Evolutionary conservation across 2,329 filamentous ascomycete genomes (phyloP).

Genomic region (Ophiosphaerella narmari): DNA sequence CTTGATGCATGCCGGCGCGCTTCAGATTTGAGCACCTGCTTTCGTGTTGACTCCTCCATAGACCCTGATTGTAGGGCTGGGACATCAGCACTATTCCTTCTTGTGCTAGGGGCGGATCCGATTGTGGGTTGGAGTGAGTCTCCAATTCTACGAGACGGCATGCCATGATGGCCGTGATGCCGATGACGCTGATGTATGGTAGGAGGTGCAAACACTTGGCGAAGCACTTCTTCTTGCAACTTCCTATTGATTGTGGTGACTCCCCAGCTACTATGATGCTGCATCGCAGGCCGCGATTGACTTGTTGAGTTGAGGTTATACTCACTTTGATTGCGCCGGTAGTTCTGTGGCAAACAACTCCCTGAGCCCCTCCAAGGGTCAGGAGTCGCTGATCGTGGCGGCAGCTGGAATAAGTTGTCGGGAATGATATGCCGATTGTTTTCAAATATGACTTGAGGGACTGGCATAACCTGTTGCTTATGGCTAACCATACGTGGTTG

Average conservation of each 20-base stretch:
- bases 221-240: slow-evolving; percentile 86
- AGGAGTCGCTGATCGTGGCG: slow-evolving; percentile 50
- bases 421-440: slow-evolving; percentile 95
- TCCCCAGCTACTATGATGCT: slow-evolving; percentile 71
- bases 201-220: slow-evolving; percentile 86
- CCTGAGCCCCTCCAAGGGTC: slow-evolving; percentile 37
- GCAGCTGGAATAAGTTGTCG: slow-evolving; percentile 74
- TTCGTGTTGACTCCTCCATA: slow-evolving; percentile 46
- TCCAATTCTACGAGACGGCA: slow-evolving; percentile 55
- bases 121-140: slow-evolving; percentile 31
- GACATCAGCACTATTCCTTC: slow-evolving; percentile 47
- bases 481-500: slow-evolving; percentile 66
- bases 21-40: slow-evolving; percentile 50
- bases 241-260: slow-evolving; percentile 89
- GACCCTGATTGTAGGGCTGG: slow-evolving; percentile 30
- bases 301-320: slow-evolving; percentile 28
- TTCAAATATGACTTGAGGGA: slow-evolving; percentile 90
- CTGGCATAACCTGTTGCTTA: slow-evolving; percentile 72
- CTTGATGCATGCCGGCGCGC: slow-evolving; percentile 41
- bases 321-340: slow-evolving; percentile 44
- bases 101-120: slow-evolving; percentile 39
- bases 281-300: slow-evolving; percentile 49
- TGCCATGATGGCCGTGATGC: slow-evolving; percentile 66
- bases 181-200: slow-evolving; percentile 80
- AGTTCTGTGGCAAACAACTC: slow-evolving; percentile 36